Base-by-base conservation (phyloP, 495 filamentous ascomycete species). In the Lineolata rhizophorae region DNA sequence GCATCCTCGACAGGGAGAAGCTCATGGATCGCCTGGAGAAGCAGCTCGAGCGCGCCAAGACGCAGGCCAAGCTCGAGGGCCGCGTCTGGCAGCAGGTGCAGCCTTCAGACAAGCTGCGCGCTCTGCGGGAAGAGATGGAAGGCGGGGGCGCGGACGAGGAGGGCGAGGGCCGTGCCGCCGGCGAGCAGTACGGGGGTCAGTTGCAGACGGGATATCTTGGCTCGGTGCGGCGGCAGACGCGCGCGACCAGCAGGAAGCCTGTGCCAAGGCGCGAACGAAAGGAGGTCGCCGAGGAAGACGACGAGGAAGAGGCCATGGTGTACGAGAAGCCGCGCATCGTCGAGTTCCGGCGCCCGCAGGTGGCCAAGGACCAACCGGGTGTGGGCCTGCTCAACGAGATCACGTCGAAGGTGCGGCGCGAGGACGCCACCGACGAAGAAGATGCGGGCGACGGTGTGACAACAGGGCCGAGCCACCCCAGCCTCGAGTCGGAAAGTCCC, bases 31-130 rank as follows among this genome's bases (percentile, higher is more conserved):
- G 83, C 18, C 64, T 97, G 26, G 85, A 92, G 50, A 84, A 75
- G 55, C 87, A 95, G 50, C 66, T 97, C 12, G 87, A 95, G 54
- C 60, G 90, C 28, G 85, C 91, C 40, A 97, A 97, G 63, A 95
- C 87, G 3, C 83, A 95, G 49, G 92, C 82, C 55, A 92, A 94
- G 59, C 70, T 97, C 12, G 87, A 95, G 50, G 87, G 87, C 40
- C 82, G 79, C 54, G 75, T 84, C 13, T 92, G 85, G 81, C 74
- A 80, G 44, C 56, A 73, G 45, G 54, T 66, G 33, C 76, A 75
- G 18, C 85, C 87, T 18, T 92, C 82, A 37, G 85, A 97, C 54
- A 70, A 82, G 48, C 51, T 97, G 20, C 76, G 87, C 38, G 87
- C 92, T 41, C 58, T 95, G 15, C 74, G 87, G 19, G 90, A 94